Evolutionary conservation across 208 protist species (phyloP), one percentile per base, ranked within the genome.

Genomic region (Crithidia brevicula): DNA sequence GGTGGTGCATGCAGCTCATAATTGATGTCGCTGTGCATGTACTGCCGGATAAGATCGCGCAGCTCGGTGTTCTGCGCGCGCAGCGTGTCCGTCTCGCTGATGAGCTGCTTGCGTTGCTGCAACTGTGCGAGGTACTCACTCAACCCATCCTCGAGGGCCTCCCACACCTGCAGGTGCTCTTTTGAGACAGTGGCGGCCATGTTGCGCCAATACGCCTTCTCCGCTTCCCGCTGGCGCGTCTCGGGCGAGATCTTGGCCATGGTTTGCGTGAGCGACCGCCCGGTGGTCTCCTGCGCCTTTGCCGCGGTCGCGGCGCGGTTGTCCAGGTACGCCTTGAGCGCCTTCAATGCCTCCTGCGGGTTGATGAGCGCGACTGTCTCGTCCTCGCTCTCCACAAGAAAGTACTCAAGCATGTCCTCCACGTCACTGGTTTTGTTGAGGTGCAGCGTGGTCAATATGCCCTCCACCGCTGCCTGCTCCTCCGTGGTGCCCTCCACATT

Each of bases 21-120:
- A 72, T 98, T 98, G 58, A 98, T 86, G 66, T 88, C 83, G 56
- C 92, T 91, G 13, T 83, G 40, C 65, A 98, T 75, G 76, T 98
- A 99, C 73, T 98, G 82, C 40, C 82, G 88, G 10, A 99, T 77
- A 5, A 99, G 78, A 9, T 71, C 68, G 47, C 88, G 77, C 28
- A 99, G 89, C 81, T 99, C 96, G 27, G 89, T 67, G 74, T 99
- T 99, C 61, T 98, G 96, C 33, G 77, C 72, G 13, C 91, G 85
- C 7, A 99, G 76, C 38, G 83, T 82, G 69, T 96, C 87, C 2
- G 94, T 96, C 31, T 92, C 82, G 33, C 78, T 72, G 53, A 99
- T 95, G 25, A 97, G 71, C 20, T 59, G 45, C 60, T 86, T 88
- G 22, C 97, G 89, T 57, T 98, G 81, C 70, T 93, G 79, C 8